Conservation (phyloP, 805 yeast species). For the Jamesozyma lodderae region DNA sequence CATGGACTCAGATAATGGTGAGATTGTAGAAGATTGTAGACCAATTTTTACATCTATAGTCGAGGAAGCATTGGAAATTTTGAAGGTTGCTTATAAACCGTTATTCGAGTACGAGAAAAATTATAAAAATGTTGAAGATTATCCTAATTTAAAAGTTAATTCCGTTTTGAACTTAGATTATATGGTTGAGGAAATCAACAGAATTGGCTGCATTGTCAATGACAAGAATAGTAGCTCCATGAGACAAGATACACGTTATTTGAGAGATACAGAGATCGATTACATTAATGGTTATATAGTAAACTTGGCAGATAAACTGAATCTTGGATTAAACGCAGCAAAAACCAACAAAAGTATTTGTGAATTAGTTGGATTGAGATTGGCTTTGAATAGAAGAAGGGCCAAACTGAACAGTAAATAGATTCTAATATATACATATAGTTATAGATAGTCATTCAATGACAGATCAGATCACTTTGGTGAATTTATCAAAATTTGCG, state of each 20-base stretch:
- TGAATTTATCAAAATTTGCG: no score
- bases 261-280: conserved; percentile 65
- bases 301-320: conserved; percentile 40
- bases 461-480: no score
- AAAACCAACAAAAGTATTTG: conserved; percentile 29
- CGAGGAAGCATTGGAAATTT: conserved; percentile 28
- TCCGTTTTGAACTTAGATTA: conserved; percentile 27
- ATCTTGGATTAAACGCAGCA: conserved; percentile 20
- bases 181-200: conserved; percentile 31
- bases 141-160: conserved; percentile 24
- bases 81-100: conserved; percentile 22
- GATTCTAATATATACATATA: no score
- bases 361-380: conserved; percentile 30
- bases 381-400: conserved; percentile 22
- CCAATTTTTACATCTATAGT: conserved; percentile 29
- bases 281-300: conserved; percentile 78
- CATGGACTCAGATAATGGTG: conserved; percentile 71
- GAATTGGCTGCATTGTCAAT: conserved; percentile 38
- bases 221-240: conserved; percentile 45
- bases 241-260: conserved; percentile 45
- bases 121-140: conserved; percentile 13
- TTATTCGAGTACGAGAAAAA: conserved; percentile 23
- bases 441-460: no score
- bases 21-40: conserved; percentile 44
- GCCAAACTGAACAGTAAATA: no score